These are phyloP conservation scores for Penstemon davidsonii DNA, from an alignment of 257 asterid genomes.

Conservation along the genomic window DNA sequence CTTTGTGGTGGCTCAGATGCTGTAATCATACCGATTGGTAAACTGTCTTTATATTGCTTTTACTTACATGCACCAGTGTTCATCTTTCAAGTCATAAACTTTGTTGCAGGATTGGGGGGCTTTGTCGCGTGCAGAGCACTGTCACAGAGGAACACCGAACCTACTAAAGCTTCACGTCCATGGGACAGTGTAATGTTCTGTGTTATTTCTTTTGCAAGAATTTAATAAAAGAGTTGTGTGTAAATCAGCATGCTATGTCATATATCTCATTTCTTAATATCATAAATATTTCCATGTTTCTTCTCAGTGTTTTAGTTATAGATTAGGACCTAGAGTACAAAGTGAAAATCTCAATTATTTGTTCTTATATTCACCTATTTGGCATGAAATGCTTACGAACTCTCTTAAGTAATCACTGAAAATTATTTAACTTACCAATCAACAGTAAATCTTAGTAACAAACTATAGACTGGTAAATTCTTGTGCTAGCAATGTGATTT, in stretches of 20 bases:
- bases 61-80: slow-evolving; percentile 9
- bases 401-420: not conserved
- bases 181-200: slow-evolving; percentile 81
- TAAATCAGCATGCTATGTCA: slow-evolving; percentile 19
- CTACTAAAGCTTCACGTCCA: slow-evolving; percentile 93
- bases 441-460: not conserved
- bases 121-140: slow-evolving; percentile 92
- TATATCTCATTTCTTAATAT: slow-evolving; percentile 12
- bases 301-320: no score
- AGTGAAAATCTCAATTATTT: no score
- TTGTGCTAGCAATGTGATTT: slow-evolving; percentile 20
- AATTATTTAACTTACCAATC: not conserved
- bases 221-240: slow-evolving; percentile 12
- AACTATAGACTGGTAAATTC: not conserved
- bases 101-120: slow-evolving; percentile 86
- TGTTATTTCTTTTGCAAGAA: slow-evolving; percentile 19
- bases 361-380: not conserved
- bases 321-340: no score
- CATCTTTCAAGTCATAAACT: slow-evolving; percentile 22
- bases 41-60: slow-evolving; percentile 13
- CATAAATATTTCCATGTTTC: slow-evolving; percentile 1
- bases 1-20: slow-evolving; percentile 99
- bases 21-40: slow-evolving; percentile 90
- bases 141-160: slow-evolving; percentile 81
- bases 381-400: not conserved